Evolutionary conservation across 2,329 filamentous ascomycete species (phyloP), one percentile per base, ranked within the genome.

Genomic region (Clathrospora elynae): DNA sequence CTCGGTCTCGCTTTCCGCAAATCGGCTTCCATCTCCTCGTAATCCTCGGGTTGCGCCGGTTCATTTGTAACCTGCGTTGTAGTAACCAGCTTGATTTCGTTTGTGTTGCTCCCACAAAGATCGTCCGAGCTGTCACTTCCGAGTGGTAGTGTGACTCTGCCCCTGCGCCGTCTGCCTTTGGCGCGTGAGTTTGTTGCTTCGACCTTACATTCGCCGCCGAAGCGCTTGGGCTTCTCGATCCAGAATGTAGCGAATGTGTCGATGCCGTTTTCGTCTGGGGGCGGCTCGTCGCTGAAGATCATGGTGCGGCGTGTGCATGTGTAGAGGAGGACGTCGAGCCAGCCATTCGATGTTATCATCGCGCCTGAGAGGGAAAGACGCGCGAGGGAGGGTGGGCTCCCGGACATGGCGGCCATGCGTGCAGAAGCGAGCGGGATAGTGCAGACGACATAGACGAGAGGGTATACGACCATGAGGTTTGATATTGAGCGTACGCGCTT

Each of bases 361-460:
- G 78, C 74, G 20, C 79, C 81, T 0, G 78, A 74, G 13, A 78
- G 68, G 55, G 75, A 78, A 37, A 80, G 74, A 46, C 76, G 75
- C 11, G 72, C 71, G 3, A 67, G 59, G 13, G 71, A 71, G 11
- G 72, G 70, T 14, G 71, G 68, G 7, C 72, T 67, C 1, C 80
- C 78, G 0, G 79, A 76, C 78, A 87, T 85, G 13, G 77, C 77
- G 11, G 78, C 78, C 58, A 87, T 83, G 46, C 85, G 79, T 10
- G 83, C 82, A 0, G 80, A 75, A 4, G 84, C 83, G 1, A 88
- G 73, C 0, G 85, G 85, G 0, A 84, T 74, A 0, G 85, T 88
- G 60, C 85, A 85, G n/a, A 85, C 55, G 5, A 86, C 76, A 62
- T 88, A 88, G 50, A 87, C 83, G 52, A 85, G 59, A 0, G 85